Percentiles rank a stretch among this genome's conserved stretches.
These are phyloP conservation scores for Fusarium annulatum DNA, from an alignment of 2,329 filamentous ascomycete species.

Conservation along the genomic window DNA sequence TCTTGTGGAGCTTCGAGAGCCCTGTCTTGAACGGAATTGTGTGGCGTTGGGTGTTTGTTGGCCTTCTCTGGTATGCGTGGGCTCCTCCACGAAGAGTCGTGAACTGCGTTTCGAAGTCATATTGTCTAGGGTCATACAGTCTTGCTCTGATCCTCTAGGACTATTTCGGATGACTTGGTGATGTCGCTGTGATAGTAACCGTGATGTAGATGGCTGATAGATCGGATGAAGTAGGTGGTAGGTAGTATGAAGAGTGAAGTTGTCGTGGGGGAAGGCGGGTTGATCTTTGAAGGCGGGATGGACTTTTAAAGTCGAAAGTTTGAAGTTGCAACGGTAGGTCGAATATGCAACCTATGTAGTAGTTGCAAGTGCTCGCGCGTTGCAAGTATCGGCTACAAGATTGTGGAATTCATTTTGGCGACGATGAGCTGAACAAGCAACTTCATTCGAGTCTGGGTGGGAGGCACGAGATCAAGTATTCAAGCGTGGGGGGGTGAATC, in stretches of 20 bases:
- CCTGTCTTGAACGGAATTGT: slow-evolving; percentile 45
- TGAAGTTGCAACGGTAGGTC: slow-evolving; percentile 15
- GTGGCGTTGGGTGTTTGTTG: slow-evolving; percentile 24
- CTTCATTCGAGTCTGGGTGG: slow-evolving; percentile 32
- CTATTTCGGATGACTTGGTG: background rate
- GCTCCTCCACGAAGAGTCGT: slow-evolving; percentile 37
- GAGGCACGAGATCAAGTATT: slow-evolving; percentile 41
- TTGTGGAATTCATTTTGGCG: slow-evolving; percentile 43
- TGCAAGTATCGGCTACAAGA: slow-evolving; percentile 39
- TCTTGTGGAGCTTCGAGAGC: slow-evolving; percentile 45
- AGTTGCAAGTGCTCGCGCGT: slow-evolving; percentile 38
- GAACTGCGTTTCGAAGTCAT: slow-evolving; percentile 43
- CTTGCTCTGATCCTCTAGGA: background rate
- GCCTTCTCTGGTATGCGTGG: slow-evolving; percentile 12
- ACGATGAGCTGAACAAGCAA: slow-evolving; percentile 38
- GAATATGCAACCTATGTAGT: slow-evolving; percentile 28
- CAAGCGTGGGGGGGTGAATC: slow-evolving; percentile 40
- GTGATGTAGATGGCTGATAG: background rate
- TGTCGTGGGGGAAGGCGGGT: slow-evolving; percentile 24
- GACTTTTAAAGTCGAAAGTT: slow-evolving; percentile 9
- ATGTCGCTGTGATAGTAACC: background rate
- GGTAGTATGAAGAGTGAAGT: slow-evolving; percentile 14
- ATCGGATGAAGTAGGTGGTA: slow-evolving; percentile 16
- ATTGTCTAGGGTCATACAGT: slow-evolving; percentile 13
- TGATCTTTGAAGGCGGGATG: slow-evolving; percentile 4